A percentile compares a stretch with the other conserved stretches of the same genome.
Conservation (phyloP, 192 early-diverging fungal genomes). For the Coemansia sp. region DNA sequence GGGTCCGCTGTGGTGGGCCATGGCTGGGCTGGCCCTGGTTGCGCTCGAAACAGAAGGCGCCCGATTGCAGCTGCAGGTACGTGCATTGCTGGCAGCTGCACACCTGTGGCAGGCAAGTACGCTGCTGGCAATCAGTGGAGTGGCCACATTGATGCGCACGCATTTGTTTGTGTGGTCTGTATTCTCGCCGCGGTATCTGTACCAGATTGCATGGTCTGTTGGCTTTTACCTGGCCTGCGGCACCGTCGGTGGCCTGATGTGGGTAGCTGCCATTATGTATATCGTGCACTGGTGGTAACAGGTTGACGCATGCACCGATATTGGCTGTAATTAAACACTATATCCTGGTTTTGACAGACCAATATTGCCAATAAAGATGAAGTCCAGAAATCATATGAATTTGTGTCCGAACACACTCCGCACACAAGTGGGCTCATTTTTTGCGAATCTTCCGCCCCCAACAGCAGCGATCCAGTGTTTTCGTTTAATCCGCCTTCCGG, state of each 20-base stretch:
- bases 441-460: background rate
- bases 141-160: conserved; percentile 62
- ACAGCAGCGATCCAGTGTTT: no score
- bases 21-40: conserved; percentile 45
- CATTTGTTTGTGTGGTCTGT: conserved; percentile 84
- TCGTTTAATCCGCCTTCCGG: background rate
- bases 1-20: conserved; percentile 64
- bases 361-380: no score
- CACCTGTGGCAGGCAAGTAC: conserved; percentile 52
- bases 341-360: background rate
- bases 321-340: background rate
- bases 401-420: no score
- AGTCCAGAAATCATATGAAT: no score
- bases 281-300: background rate
- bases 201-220: conserved; percentile 68
- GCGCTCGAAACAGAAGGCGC: background rate
- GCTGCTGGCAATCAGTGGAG: conserved; percentile 59
- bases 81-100: conserved; percentile 16
- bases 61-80: background rate
- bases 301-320: background rate
- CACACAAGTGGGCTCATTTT: background rate
- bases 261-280: conserved; percentile 9
- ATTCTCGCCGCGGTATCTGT: conserved; percentile 79
- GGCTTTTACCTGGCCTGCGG: conserved; percentile 29
- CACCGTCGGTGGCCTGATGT: conserved; percentile 25